Conservation (phyloP, 306 rosid genomes). For the Hippophae rhamnoides region DNA sequence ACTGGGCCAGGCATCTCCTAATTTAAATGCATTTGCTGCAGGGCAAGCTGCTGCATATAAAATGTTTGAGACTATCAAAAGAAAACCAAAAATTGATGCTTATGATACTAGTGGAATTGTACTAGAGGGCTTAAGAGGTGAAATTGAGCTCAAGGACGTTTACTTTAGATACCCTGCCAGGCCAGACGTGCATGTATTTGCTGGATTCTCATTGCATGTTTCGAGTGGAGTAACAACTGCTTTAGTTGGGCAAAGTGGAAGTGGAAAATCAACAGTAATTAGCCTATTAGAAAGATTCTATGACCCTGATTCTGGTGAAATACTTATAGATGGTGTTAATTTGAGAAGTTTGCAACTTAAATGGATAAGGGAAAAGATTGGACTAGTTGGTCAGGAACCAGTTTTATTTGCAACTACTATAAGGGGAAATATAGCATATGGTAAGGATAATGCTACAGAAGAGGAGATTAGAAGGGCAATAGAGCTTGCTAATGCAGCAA, state of each 20-base stretch:
- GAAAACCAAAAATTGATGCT: conserved; percentile 60
- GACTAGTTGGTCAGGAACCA: conserved; percentile 89
- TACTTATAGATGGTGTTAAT: conserved; percentile 64
- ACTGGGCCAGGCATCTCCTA: conserved; percentile 71
- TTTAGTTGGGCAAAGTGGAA: conserved; percentile 91
- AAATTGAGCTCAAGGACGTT: conserved; percentile 69
- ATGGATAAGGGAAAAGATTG: conserved; percentile 74
- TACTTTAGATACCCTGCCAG: conserved; percentile 73
- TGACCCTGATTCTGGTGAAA: conserved; percentile 78
- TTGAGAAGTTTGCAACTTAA: conserved; percentile 45
- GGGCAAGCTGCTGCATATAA: conserved; percentile 88
- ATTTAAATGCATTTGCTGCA: conserved; percentile 67
- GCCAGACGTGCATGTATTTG: conserved; percentile 60
- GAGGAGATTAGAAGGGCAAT: conserved; percentile 52
- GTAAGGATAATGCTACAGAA: conserved; percentile 69
- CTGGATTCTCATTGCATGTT: conserved; percentile 65
- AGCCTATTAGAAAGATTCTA: conserved; percentile 74
- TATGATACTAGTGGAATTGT: conserved; percentile 49
- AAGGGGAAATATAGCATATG: conserved; percentile 67
- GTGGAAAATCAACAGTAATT: conserved; percentile 84
- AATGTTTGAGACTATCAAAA: conserved; percentile 69
- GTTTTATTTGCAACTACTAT: conserved; percentile 51
- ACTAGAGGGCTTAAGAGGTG: conserved; percentile 55
- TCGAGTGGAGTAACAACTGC: conserved; percentile 66
- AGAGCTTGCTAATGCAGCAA: conserved; percentile 79